A percentile compares a stretch with the other conserved stretches of the same genome.
phyloP scores from a whole-genome alignment of 148 eudicot species.

The Suaeda aralocaspica region DNA sequence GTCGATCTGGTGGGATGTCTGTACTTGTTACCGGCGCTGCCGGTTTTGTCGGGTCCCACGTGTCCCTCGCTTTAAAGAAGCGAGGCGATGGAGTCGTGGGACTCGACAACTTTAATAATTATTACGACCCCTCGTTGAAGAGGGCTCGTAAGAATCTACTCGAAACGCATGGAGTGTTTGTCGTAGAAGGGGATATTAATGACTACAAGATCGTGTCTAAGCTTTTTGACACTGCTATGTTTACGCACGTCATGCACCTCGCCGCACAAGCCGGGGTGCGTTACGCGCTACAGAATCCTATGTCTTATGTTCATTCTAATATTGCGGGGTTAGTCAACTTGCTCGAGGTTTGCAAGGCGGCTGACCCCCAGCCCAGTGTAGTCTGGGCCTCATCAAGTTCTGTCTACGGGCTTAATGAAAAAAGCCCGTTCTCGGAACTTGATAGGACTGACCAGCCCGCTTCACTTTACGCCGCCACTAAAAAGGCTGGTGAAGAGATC shows the following conservation, averaged over 20 bases:
- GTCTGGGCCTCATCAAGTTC: slow-evolving; percentile 87
- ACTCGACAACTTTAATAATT: slow-evolving; percentile 64
- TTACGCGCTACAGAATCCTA: slow-evolving; percentile 72
- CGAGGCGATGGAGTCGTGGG: slow-evolving; percentile 91
- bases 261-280: slow-evolving; percentile 84
- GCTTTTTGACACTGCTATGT: slow-evolving; percentile 46
- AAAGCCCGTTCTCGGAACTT: slow-evolving; percentile 61
- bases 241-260: slow-evolving; percentile 71
- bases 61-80: slow-evolving; percentile 49
- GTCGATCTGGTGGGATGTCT: slow-evolving; percentile 45
- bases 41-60: slow-evolving; percentile 80
- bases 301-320: slow-evolving; percentile 61
- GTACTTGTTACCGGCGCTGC: slow-evolving; percentile 77
- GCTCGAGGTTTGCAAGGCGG: slow-evolving; percentile 50
- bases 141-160: slow-evolving; percentile 36
- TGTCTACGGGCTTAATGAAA: slow-evolving; percentile 75
- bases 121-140: slow-evolving; percentile 65
- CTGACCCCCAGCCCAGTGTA: slow-evolving; percentile 60
- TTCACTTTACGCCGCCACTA: slow-evolving; percentile 71
- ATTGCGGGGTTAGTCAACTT: slow-evolving; percentile 63
- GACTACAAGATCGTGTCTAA: slow-evolving; percentile 41
- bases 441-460: slow-evolving; percentile 74
- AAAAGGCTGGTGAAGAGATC: slow-evolving; percentile 74
- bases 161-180: slow-evolving; percentile 27
- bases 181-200: slow-evolving; percentile 63